Conservation (phyloP, 441 rosid species). For the Erysimum pusillum region DNA sequence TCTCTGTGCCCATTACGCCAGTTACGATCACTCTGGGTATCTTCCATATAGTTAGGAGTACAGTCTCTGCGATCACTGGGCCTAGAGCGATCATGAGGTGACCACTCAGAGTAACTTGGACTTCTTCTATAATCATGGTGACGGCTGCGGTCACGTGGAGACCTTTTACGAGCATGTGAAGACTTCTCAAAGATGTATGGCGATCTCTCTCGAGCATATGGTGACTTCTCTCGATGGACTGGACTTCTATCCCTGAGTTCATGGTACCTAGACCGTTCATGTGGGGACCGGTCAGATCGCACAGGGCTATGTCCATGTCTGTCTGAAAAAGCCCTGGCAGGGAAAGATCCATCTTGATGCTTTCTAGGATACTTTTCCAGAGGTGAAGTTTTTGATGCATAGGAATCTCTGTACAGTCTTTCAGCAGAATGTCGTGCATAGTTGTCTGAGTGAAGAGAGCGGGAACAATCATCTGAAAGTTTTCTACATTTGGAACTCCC, state of each 20-base stretch:
- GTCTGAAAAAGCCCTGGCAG: conserved; percentile 79
- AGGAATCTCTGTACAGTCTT: conserved; percentile 68
- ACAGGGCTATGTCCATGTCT: conserved; percentile 86
- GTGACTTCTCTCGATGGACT: conserved; percentile 70
- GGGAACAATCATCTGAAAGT: conserved; percentile 73
- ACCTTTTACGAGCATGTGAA: conserved; percentile 65
- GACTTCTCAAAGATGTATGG: conserved; percentile 61
- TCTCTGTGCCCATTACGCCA: conserved; percentile 61
- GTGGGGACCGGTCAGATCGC: conserved; percentile 81
- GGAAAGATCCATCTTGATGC: conserved; percentile 73
- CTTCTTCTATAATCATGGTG: conserved; percentile 83
- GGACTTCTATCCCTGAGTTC: conserved; percentile 85
- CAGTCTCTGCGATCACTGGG: conserved; percentile 76
- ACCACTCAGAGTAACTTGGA: conserved; percentile 77
- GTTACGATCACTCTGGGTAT: conserved; percentile 70
- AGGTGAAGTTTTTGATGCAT: conserved; percentile 67
- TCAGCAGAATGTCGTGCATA: conserved; percentile 77
- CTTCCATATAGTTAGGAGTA: conserved; percentile 67
- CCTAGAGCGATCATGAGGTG: conserved; percentile 72
- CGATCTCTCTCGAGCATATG: conserved; percentile 64
- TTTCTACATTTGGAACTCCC: conserved; percentile 79
- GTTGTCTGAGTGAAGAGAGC: conserved; percentile 67
- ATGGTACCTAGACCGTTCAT: conserved; percentile 68
- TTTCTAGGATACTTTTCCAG: conserved; percentile 78
- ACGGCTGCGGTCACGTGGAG: conserved; percentile 78